A percentile compares a stretch with the other conserved stretches of the same genome.
Conservation (phyloP, 495 filamentous ascomycete species). For the Daldinia decipiens region DNA sequence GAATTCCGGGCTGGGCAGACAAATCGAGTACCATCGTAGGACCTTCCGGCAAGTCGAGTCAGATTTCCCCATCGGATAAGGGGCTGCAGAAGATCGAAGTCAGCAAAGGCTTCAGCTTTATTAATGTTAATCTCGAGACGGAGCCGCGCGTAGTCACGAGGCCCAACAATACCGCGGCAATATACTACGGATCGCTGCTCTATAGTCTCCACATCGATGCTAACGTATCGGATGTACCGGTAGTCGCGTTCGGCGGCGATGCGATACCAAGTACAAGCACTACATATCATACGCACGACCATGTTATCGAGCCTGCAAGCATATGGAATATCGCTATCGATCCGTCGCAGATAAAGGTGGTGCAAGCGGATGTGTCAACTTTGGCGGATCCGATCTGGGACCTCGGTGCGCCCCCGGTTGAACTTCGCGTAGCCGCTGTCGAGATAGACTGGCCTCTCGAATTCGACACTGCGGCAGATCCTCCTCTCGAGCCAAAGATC, state of each 20-base stretch:
- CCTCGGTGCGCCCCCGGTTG: slow-evolving; percentile 58
- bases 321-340: slow-evolving; percentile 65
- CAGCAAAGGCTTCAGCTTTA: slow-evolving; percentile 44
- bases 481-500: slow-evolving; percentile 49
- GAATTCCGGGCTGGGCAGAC: slow-evolving; percentile 61
- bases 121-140: slow-evolving; percentile 48
- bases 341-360: slow-evolving; percentile 49
- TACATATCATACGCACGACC: slow-evolving; percentile 44
- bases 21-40: slow-evolving; percentile 42
- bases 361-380: slow-evolving; percentile 31
- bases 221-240: slow-evolving; percentile 33
- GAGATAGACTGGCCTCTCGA: slow-evolving; percentile 63
- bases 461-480: slow-evolving; percentile 57
- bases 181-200: slow-evolving; percentile 65
- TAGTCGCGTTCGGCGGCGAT: slow-evolving; percentile 28
- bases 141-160: slow-evolving; percentile 51
- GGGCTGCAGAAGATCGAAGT: slow-evolving; percentile 54
- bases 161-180: slow-evolving; percentile 64
- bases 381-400: slow-evolving; percentile 62
- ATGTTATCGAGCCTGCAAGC: slow-evolving; percentile 48
- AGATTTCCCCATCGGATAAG: slow-evolving; percentile 38
- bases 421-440: slow-evolving; percentile 61
- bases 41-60: slow-evolving; percentile 6
- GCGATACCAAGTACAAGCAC: slow-evolving; percentile 34
- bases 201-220: slow-evolving; percentile 62